These are phyloP conservation scores for Corylus heterophylla DNA, from an alignment of 306 rosid species.

Conservation along the genomic window DNA sequence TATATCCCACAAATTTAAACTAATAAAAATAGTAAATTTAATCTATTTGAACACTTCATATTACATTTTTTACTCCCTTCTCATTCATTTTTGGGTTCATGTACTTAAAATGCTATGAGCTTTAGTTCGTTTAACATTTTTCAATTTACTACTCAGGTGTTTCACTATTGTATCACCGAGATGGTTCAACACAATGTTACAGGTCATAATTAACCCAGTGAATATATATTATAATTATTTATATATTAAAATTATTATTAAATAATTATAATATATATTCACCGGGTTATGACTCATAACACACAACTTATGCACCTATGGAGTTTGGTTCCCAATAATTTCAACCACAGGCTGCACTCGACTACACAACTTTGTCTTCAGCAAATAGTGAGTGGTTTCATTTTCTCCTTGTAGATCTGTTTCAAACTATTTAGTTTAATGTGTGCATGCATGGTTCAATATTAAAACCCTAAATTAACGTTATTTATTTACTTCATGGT, in stretches of 20 bases:
- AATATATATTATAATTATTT: too few species aligned
- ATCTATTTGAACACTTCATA: neutral
- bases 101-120: neutral
- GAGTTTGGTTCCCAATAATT: neutral
- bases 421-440: neutral
- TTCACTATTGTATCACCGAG: neutral
- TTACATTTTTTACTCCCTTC: neutral
- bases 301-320: neutral
- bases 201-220: too few species aligned
- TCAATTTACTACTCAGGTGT: neutral
- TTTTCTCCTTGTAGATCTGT: neutral
- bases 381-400: slow-evolving; percentile 4
- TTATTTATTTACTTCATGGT: too few species aligned
- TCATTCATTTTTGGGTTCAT: neutral
- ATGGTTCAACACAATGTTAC: neutral
- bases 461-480: too few species aligned
- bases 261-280: too few species aligned
- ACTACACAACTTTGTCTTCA: neutral
- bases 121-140: neutral
- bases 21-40: too few species aligned
- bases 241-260: too few species aligned
- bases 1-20: too few species aligned
- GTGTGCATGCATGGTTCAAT: neutral
- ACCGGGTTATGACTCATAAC: too few species aligned
- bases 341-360: neutral